Percentiles rank a stretch among this genome's conserved stretches.
Conservation (phyloP, 495 filamentous ascomycete species). For the Penicillium lividum region DNA sequence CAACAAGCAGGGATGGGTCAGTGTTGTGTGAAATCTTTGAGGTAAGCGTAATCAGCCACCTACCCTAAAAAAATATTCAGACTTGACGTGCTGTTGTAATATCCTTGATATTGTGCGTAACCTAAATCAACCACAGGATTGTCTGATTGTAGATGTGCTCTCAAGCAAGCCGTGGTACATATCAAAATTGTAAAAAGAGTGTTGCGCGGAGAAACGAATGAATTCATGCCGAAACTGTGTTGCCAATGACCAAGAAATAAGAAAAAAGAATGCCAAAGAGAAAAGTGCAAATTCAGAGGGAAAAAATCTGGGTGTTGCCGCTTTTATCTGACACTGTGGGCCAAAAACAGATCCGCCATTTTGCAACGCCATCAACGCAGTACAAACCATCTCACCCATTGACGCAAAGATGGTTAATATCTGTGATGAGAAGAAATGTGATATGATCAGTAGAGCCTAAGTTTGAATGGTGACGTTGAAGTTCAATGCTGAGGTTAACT, state of each 20-base stretch:
- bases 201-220: background rate
- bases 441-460: background rate
- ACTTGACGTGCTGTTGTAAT: conserved; percentile 14
- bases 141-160: background rate
- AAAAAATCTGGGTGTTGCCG: background rate
- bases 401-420: background rate
- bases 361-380: background rate
- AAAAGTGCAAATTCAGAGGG: background rate
- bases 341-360: background rate
- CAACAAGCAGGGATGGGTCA: background rate
- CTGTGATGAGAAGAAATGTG: background rate
- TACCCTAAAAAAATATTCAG: conserved; percentile 31
- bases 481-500: background rate
- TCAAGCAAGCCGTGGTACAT: background rate
- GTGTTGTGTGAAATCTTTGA: background rate
- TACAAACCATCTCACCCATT: background rate
- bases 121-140: conserved; percentile 21
- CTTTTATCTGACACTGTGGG: background rate
- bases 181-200: background rate
- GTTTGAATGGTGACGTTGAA: background rate
- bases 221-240: background rate
- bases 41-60: background rate
- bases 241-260: background rate
- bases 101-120: conserved; percentile 26
- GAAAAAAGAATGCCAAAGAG: too few relatives aligned